Percentiles rank a stretch among this genome's conserved stretches.
These are phyloP conservation scores for Fusarium ambrosium DNA, from an alignment of 2,329 filamentous ascomycete genomes.

Conservation along the genomic window DNA sequence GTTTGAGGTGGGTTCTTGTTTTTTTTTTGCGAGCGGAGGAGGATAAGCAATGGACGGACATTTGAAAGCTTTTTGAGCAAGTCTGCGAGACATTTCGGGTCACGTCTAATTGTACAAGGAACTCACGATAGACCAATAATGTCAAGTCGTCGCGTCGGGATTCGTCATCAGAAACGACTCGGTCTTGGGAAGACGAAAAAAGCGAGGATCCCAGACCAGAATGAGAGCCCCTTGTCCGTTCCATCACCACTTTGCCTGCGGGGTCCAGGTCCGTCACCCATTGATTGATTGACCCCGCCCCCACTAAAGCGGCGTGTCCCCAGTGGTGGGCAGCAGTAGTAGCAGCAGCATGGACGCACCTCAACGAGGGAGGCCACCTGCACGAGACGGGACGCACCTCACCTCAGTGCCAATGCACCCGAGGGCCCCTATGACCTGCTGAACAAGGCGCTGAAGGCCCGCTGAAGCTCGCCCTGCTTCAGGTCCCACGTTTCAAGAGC, in stretches of 20 bases:
- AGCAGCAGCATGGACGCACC: not conserved
- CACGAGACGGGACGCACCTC: not conserved
- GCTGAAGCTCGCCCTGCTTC: slow-evolving; percentile 4
- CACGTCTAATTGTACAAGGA: slow-evolving; percentile 1
- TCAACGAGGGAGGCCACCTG: not conserved
- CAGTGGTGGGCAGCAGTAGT: not conserved
- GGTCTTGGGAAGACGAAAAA: not conserved
- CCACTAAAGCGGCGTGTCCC: slow-evolving; percentile 23
- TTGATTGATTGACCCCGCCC: slow-evolving; percentile 26
- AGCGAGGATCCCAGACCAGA: not conserved
- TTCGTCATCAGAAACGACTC: slow-evolving; percentile 4
- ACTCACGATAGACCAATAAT: not conserved
- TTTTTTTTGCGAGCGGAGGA: not conserved
- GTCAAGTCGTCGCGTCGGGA: not conserved
- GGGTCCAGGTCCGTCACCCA: slow-evolving; percentile 3
- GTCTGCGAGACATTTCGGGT: not conserved
- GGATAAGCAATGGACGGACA: not conserved
- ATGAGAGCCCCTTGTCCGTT: not conserved
- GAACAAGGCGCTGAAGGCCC: slow-evolving; percentile 16
- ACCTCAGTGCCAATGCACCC: not conserved
- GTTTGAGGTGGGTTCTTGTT: not conserved
- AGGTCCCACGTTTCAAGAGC: slow-evolving; percentile 11
- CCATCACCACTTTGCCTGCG: not conserved
- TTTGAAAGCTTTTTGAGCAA: not conserved
- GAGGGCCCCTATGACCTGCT: slow-evolving; percentile 23